Evolutionary conservation across 1,284 basidiomycete species (phyloP).

Genomic region (Prillingera fragicola): DNA sequence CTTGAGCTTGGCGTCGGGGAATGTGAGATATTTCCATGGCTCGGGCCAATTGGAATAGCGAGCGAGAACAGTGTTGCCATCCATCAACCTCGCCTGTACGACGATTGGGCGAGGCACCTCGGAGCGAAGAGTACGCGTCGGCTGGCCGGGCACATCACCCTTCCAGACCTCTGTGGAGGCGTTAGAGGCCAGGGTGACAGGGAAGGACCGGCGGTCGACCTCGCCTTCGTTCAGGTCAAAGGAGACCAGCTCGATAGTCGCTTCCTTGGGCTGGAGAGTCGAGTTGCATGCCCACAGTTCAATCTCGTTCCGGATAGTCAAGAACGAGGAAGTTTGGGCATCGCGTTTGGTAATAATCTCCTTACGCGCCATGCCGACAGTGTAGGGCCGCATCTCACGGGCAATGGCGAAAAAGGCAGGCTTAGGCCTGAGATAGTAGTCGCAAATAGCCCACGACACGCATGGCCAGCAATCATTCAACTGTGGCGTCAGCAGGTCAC

Average conservation of each 20-base stretch:
- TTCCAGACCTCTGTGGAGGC: constrained; percentile 71
- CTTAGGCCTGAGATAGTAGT: constrained; percentile 71
- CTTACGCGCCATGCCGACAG: constrained; percentile 65
- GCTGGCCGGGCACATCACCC: constrained; percentile 62
- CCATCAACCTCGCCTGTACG: constrained; percentile 63
- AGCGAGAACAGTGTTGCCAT: constrained; percentile 56
- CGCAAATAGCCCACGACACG: constrained; percentile 69
- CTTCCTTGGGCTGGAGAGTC: constrained; percentile 58
- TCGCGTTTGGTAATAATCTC: constrained; percentile 58
- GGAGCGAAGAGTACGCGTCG: constrained; percentile 59
- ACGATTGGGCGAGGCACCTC: constrained; percentile 63
- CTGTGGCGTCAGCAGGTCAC: too few species aligned
- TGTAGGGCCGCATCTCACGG: constrained; percentile 63
- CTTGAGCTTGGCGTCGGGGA: constrained; percentile 59
- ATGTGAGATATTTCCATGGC: constrained; percentile 80
- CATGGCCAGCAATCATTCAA: constrained; percentile 75
- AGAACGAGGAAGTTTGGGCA: constrained; percentile 59
- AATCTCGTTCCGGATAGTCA: constrained; percentile 55
- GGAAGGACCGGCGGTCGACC: constrained; percentile 31
- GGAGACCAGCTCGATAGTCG: constrained; percentile 59
- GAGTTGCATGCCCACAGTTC: constrained; percentile 80
- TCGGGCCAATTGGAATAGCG: constrained; percentile 69
- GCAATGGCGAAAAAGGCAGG: constrained; percentile 65
- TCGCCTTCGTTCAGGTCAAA: constrained; percentile 56
- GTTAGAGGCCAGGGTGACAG: constrained; percentile 60